These are phyloP conservation scores for Xerophyta viscosa DNA, from an alignment of 106 monocot genomes.

Conservation along the genomic window DNA sequence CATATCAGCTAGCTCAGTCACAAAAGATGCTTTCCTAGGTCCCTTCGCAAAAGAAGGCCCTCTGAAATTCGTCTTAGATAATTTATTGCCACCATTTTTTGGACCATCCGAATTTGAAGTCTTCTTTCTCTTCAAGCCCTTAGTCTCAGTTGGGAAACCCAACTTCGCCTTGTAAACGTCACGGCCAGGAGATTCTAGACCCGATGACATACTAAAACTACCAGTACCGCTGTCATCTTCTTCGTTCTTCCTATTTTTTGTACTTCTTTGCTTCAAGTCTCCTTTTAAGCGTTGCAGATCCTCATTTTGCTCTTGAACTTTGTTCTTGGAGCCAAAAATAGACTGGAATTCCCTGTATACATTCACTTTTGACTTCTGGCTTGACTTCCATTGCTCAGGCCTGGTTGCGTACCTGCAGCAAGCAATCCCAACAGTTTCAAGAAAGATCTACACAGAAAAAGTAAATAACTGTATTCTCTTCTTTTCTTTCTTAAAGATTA, in stretches of 20 bases:
- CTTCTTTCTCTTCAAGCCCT: conserved; percentile 8
- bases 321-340: conserved; percentile 34
- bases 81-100: conserved; percentile 3
- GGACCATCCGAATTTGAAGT: neutral
- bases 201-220: neutral
- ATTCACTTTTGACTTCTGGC: conserved; percentile 49
- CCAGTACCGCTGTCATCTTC: neutral
- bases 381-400: conserved; percentile 76
- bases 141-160: conserved; percentile 14
- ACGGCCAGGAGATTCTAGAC: conserved; percentile 11
- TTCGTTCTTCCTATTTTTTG: conserved; percentile 7
- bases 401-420: conserved; percentile 49
- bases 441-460: neutral
- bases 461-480: too few relatives aligned
- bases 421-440: neutral
- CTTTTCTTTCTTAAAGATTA: too few relatives aligned
- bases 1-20: conserved; percentile 45
- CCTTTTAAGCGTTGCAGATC: neutral
- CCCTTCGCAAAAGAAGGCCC: conserved; percentile 23
- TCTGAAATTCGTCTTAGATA: conserved; percentile 9
- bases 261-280: conserved; percentile 16
- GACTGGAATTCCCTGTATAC: conserved; percentile 54
- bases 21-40: conserved; percentile 21
- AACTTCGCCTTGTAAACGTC: conserved; percentile 16
- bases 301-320: conserved; percentile 5